phyloP scores from a whole-genome alignment of 176 grass and related monocot species.

The Paspalum notatum region DNA sequence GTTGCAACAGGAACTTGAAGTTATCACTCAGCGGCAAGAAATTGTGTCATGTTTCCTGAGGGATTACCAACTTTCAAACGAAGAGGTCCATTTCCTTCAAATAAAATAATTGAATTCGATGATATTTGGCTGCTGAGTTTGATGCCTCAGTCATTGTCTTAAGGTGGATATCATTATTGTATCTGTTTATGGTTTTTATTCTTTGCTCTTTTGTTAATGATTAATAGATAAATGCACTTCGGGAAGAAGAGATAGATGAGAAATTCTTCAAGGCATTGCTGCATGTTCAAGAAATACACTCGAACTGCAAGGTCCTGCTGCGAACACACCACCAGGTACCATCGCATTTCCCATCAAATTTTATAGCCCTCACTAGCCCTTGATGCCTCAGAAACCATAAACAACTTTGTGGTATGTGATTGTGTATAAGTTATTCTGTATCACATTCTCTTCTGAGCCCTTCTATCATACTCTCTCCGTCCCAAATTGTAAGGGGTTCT shows the following conservation, averaged over 20 bases:
- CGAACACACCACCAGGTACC: conserved; percentile 96
- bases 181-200: conserved; percentile 8
- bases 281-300: conserved; percentile 99
- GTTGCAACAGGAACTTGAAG: conserved; percentile 93
- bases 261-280: conserved; percentile 92
- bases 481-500: too few species aligned
- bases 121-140: conserved; percentile 14
- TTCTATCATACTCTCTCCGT: too few species aligned
- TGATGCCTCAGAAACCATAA: conserved; percentile 25
- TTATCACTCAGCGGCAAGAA: conserved; percentile 93
- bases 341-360: conserved; percentile 13
- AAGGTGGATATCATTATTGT: neutral
- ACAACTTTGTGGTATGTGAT: neutral
- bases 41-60: conserved; percentile 94
- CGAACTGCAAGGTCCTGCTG: conserved; percentile 94
- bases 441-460: neutral
- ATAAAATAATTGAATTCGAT: conserved; percentile 20
- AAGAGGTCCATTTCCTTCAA: conserved; percentile 63
- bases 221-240: conserved; percentile 85
- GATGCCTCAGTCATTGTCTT: neutral
- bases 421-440: neutral
- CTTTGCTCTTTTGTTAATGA: conserved; percentile 40
- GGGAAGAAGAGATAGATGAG: conserved; percentile 88
- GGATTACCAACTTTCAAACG: conserved; percentile 97
- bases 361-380: conserved; percentile 1